A percentile compares a stretch with the other conserved stretches of the same genome.
Evolutionary conservation across 768 basidiomycete genomes (phyloP).

Genomic region (Gloeophyllum trabeum): DNA sequence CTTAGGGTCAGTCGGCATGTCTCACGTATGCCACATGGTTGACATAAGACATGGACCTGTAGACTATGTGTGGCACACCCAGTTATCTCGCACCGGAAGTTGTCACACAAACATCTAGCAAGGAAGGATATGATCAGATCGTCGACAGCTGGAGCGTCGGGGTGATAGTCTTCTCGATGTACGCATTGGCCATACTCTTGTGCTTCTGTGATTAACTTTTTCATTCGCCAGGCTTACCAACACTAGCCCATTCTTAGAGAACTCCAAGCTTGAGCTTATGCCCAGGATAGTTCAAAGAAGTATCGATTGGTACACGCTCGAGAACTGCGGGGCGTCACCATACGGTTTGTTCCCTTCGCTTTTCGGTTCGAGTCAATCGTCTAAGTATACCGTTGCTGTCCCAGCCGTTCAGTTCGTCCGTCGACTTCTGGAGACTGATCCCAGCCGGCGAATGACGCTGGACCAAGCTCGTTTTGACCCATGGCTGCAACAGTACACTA

Average conservation of each 20-base stretch:
- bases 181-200: slow-evolving; percentile 13
- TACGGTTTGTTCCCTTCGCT: slow-evolving; percentile 28
- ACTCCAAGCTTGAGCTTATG: slow-evolving; percentile 45
- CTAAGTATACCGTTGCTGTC: slow-evolving; percentile 1
- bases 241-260: slow-evolving; percentile 71
- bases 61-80: slow-evolving; percentile 97
- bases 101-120: slow-evolving; percentile 43
- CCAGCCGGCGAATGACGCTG: slow-evolving; percentile 60
- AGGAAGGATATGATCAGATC: slow-evolving; percentile 70
- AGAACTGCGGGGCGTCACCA: slow-evolving; percentile 23
- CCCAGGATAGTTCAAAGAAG: slow-evolving; percentile 44
- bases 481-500: slow-evolving; percentile 43
- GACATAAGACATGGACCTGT: slow-evolving; percentile 4
- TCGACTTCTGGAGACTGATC: slow-evolving; percentile 53
- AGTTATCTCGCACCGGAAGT: slow-evolving; percentile 92
- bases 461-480: slow-evolving; percentile 57
- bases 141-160: slow-evolving; percentile 98
- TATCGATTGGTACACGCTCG: slow-evolving; percentile 52
- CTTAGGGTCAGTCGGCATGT: slow-evolving; percentile 40
- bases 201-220: background rate
- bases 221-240: slow-evolving; percentile 53
- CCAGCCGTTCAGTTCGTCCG: slow-evolving; percentile 58
- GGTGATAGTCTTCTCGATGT: slow-evolving; percentile 91
- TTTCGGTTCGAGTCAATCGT: background rate
- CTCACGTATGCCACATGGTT: slow-evolving; percentile 1